phyloP scores from a whole-genome alignment of 352 stramenopile genomes.

The Phytophthora syringae region DNA sequence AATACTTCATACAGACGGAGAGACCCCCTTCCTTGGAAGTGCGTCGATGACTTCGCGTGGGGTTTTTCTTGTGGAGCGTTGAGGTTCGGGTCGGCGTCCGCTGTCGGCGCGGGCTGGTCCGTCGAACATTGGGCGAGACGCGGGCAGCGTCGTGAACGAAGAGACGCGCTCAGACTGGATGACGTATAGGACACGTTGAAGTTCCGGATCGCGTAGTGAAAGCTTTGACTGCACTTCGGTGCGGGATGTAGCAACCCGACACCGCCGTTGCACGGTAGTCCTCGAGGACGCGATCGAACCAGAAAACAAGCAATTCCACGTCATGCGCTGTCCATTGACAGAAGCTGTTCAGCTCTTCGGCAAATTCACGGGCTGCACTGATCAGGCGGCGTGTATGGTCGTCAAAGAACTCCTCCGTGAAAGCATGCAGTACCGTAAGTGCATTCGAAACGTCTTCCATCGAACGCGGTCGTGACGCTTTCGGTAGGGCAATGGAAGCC shows the following conservation, averaged over 20 bases:
- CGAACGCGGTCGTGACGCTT: not conserved
- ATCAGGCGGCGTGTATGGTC: not conserved
- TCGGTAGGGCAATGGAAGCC: no score
- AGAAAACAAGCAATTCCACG: not conserved
- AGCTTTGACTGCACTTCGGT: no score
- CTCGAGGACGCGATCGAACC: constrained; percentile 8
- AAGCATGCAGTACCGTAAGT: constrained; percentile 8
- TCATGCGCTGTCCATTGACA: not conserved
- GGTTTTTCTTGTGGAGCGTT: no score
- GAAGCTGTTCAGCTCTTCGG: constrained; percentile 2
- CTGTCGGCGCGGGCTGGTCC: no score
- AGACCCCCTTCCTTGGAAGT: not conserved
- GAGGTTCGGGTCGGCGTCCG: not conserved
- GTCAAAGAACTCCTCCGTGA: constrained; percentile 16
- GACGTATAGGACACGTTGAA: no score
- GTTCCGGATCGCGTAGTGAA: no score
- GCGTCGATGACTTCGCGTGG: constrained; percentile 3
- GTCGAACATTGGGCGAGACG: no score
- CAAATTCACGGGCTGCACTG: not conserved
- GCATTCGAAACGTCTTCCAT: constrained; percentile 14
- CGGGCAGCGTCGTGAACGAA: no score
- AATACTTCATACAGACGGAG: constrained; percentile 7
- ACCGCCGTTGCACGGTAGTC: constrained; percentile 4
- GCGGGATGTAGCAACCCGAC: no score
- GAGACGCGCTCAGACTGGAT: no score